Evolutionary conservation across 106 monocot genomes (phyloP), one percentile per base, ranked within the genome.

Genomic region (Iris macrosiphon): DNA sequence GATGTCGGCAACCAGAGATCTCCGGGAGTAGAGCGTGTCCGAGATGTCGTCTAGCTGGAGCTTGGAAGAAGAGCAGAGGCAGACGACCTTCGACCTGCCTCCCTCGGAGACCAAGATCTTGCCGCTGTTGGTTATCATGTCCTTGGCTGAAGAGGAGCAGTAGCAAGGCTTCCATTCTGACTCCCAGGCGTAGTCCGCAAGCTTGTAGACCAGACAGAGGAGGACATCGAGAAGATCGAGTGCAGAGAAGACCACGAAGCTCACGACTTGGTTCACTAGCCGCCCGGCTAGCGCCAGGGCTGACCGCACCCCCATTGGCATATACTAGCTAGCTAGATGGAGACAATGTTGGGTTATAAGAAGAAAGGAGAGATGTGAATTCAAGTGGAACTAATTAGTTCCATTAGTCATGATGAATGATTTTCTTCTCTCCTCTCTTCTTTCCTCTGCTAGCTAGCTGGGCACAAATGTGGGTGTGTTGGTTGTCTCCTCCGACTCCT

Each of bases 31-130:
- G 21, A 95, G 76, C 0, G 95, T 95, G 62, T 79, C 89, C 46
- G 95, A 95, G 48, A 95, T 75, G 63, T 81, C 85, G 21, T 95
- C 95, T 12, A 95, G 66, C 51, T 95, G 84, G 49, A 95, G 64
- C 65, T 76, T 84, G n/a, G 57, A 48, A 14, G 54, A 56, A 27
- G 72, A 65, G 41, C 65, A 74, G 32, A 95, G 74, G 45, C 72
- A 40, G 11, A 91, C 72, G 33, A 89, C 70, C 74, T 85, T 95
- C 4, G 48, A 23, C 18, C 48, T 47, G 6, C 44, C 48, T 11
- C 41, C 17, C 15, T 43, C 31, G 2, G 24, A 40, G 3, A 55
- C 66, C 4, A 66, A 20, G 34, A 56, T 45, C 18, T 57, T 39
- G 20, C 47, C 67, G 48, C 48, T 57, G 31, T 40, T 16, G 33